A percentile compares a stretch with the other conserved stretches of the same genome.
phyloP scores from a whole-genome alignment of 1,284 basidiomycete species.

The Puccinia hordei region DNA sequence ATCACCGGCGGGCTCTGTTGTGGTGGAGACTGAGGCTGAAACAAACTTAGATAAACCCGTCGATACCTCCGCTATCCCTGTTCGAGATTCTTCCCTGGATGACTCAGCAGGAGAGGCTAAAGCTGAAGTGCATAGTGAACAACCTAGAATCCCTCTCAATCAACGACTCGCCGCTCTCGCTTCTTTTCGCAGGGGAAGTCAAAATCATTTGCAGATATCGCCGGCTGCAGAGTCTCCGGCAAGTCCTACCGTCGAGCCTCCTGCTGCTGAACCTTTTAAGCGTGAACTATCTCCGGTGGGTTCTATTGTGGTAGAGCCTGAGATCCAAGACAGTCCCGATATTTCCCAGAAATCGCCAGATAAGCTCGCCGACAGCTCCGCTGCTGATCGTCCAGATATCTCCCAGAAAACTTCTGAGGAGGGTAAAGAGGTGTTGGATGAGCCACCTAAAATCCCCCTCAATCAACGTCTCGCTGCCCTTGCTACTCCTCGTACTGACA shows the following conservation, averaged over 20 bases:
- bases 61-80: too few species aligned
- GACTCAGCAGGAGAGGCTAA: neutral
- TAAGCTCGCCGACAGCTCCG: neutral
- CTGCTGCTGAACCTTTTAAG: neutral
- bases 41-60: neutral
- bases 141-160: neutral
- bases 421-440: too few species aligned
- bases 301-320: too few species aligned
- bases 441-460: neutral
- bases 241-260: neutral
- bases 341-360: too few species aligned
- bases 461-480: slow-evolving; percentile 38
- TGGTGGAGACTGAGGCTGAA: neutral
- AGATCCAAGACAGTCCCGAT: too few species aligned
- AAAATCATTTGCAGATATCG: too few species aligned
- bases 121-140: neutral
- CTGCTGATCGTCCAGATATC: neutral
- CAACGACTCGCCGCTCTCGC: slow-evolving; percentile 38
- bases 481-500: slow-evolving; percentile 18
- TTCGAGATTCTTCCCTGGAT: too few species aligned
- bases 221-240: too few species aligned
- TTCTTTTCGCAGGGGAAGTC: slow-evolving; percentile 23
- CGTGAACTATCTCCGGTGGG: too few species aligned
- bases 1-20: slow-evolving; percentile 16
- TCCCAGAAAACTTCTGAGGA: too few species aligned